These are phyloP conservation scores for Teunomyces stri DNA, from an alignment of 805 yeast species.

Conservation along the genomic window DNA sequence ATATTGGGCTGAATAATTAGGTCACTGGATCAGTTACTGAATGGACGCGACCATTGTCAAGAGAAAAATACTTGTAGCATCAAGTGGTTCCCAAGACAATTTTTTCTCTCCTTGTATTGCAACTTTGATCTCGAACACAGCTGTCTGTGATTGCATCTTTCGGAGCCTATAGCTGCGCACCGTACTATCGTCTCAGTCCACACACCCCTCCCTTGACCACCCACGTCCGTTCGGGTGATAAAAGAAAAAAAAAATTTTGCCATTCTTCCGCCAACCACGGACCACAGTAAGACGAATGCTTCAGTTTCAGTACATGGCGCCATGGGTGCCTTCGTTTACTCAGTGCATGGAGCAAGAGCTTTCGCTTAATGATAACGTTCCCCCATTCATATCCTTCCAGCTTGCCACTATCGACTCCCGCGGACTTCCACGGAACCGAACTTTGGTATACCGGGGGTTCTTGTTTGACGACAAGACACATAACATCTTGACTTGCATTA, in stretches of 20 bases:
- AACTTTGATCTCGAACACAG: background rate
- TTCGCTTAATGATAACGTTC: slow-evolving; percentile 19
- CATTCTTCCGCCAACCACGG: background rate
- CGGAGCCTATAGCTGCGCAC: background rate
- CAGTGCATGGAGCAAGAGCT: slow-evolving; percentile 50
- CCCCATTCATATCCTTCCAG: slow-evolving; percentile 60
- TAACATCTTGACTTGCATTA: slow-evolving; percentile 65
- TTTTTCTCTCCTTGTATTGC: background rate
- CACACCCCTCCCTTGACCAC: background rate
- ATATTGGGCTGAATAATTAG: background rate
- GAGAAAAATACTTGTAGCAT: background rate
- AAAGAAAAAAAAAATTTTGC: background rate
- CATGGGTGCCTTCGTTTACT: slow-evolving; percentile 71
- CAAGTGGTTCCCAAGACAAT: background rate
- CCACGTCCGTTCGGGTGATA: background rate
- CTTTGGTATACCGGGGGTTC: slow-evolving; percentile 73
- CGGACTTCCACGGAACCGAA: slow-evolving; percentile 62
- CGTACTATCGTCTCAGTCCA: background rate
- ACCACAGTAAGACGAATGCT: slow-evolving; percentile 17
- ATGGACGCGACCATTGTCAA: slow-evolving; percentile 2
- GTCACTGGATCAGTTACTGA: background rate
- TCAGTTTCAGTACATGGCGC: slow-evolving; percentile 47
- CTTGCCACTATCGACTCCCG: slow-evolving; percentile 60
- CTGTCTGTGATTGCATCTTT: background rate
- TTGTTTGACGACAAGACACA: slow-evolving; percentile 66